These are phyloP conservation scores for Irpex lacteus DNA, from an alignment of 1,284 basidiomycete species.

Conservation along the genomic window DNA sequence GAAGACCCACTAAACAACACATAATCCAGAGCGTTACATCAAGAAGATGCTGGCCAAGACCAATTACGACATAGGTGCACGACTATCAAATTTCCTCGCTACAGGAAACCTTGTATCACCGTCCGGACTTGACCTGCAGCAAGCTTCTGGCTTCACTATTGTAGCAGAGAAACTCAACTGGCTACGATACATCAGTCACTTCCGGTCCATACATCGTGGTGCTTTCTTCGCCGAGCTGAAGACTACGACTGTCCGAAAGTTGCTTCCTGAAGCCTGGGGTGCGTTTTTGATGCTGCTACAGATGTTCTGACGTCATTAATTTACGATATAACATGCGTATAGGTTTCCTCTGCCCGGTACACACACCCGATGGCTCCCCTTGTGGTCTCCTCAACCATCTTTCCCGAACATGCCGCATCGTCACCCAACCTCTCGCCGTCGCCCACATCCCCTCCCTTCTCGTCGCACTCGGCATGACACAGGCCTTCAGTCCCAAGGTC, in stretches of 20 bases:
- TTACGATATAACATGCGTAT: not conserved
- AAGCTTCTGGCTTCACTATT: slow-evolving; percentile 96
- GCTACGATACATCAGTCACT: slow-evolving; percentile 98
- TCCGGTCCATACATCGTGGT: slow-evolving; percentile 98
- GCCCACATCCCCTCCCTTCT: slow-evolving; percentile 83
- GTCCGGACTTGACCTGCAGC: slow-evolving; percentile 94
- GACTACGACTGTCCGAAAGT: slow-evolving; percentile 96
- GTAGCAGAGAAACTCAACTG: slow-evolving; percentile 99
- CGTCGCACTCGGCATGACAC: slow-evolving; percentile 91
- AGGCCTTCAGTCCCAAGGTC: slow-evolving; percentile 76
- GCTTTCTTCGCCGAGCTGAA: slow-evolving; percentile 99
- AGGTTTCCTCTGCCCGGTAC: slow-evolving; percentile 98
- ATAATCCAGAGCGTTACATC: slow-evolving; percentile 72
- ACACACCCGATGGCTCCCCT: slow-evolving; percentile 97
- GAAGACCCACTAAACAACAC: slow-evolving; percentile 10
- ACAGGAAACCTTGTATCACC: slow-evolving; percentile 97
- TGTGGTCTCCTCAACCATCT: slow-evolving; percentile 98
- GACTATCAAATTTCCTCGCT: slow-evolving; percentile 93
- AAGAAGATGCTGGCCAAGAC: slow-evolving; percentile 74
- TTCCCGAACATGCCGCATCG: slow-evolving; percentile 90
- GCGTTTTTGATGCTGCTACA: slow-evolving; percentile 21
- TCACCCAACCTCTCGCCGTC: slow-evolving; percentile 77
- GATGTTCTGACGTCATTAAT: slow-evolving; percentile 1
- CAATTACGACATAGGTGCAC: slow-evolving; percentile 91
- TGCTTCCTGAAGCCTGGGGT: slow-evolving; percentile 99